phyloP scores from a whole-genome alignment of 2,329 filamentous ascomycete genomes.

The Aspergillus pseudonomiae region DNA sequence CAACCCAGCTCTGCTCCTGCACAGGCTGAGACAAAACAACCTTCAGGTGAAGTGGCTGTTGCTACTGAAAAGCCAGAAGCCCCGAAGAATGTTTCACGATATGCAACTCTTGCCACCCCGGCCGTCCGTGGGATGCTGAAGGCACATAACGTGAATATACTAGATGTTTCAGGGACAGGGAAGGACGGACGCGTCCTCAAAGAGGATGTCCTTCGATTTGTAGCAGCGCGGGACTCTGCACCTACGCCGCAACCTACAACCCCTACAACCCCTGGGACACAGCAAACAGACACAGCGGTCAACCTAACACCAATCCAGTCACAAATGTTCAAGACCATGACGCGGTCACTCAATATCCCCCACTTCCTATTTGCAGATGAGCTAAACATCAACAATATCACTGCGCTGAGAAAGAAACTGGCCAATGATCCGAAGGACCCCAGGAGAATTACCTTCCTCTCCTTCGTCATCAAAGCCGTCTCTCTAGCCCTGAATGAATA shows the following conservation, averaged over 20 bases:
- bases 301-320: slow-evolving; percentile 77
- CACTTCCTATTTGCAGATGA: slow-evolving; percentile 96
- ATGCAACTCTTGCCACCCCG: slow-evolving; percentile 80
- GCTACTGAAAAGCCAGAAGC: slow-evolving; percentile 12
- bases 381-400: slow-evolving; percentile 77
- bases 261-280: slow-evolving; percentile 41
- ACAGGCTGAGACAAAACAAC: slow-evolving; percentile 22
- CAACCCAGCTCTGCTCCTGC: slow-evolving; percentile 21
- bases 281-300: slow-evolving; percentile 69
- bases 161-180: slow-evolving; percentile 79
- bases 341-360: slow-evolving; percentile 82
- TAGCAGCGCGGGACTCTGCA: slow-evolving; percentile 55
- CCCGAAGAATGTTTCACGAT: slow-evolving; percentile 54
- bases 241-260: slow-evolving; percentile 24
- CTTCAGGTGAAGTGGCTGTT: slow-evolving; percentile 8
- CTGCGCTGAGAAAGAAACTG: slow-evolving; percentile 71
- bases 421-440: slow-evolving; percentile 61
- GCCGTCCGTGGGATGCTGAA: slow-evolving; percentile 88
- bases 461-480: slow-evolving; percentile 94
- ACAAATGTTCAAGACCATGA: slow-evolving; percentile 99
- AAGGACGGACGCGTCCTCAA: slow-evolving; percentile 90
- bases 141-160: slow-evolving; percentile 75
- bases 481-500: slow-evolving; percentile 80
- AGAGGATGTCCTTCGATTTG: slow-evolving; percentile 80
- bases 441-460: slow-evolving; percentile 81